Base-by-base conservation (phyloP, 495 filamentous ascomycete species). In the Penicillium verhagenii region DNA sequence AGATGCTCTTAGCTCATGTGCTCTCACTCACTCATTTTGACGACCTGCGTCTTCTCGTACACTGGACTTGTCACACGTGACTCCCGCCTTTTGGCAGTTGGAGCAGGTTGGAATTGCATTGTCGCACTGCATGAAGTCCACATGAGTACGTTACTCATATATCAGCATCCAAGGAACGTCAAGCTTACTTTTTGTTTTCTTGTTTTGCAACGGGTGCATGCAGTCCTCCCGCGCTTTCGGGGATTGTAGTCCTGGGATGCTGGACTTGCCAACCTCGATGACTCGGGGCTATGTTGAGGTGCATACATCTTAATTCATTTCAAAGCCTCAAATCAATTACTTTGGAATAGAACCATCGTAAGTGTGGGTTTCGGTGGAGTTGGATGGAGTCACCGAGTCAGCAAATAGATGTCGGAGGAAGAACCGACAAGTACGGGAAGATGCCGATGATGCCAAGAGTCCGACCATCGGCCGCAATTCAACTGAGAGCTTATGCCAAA, bases 121-220 rank as follows among this genome's bases (percentile, higher is more conserved):
- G 57, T 74, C 72, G 57, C 72, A 77, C 74, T 77, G 31, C 2
- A 28, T 37, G 35, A 8, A 35, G 0, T 6, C 39, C 10, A 13
- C 1, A 18, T 56, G 18, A 47, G 28, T 8, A 19, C 40, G 9
- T 7, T 26, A 48, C 37, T 47, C 46, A 44, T 44, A 46, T 11
- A 54, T 20, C 53, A 42, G 13, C 26, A 16, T 2, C n/a, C n/a
- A n/a, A n/a, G n/a, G 3, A 23, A 21, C 1, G 40, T 8, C 23
- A 11, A 18, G 46, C 62, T 62, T 40, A 71, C 72, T 66, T 69
- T 79, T 57, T 82, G 79, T 54, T 82, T 82, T 52, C 77, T 61
- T 9, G 63, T 74, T 60, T 80, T 77, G 65, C 78, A 82, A 44
- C 78, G 70, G 47, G 78, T 75, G 54, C 79, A 82, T 10, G 75